Evolutionary conservation across 1,139 yeast species (phyloP).

Genomic region (Pichia sp.): DNA sequence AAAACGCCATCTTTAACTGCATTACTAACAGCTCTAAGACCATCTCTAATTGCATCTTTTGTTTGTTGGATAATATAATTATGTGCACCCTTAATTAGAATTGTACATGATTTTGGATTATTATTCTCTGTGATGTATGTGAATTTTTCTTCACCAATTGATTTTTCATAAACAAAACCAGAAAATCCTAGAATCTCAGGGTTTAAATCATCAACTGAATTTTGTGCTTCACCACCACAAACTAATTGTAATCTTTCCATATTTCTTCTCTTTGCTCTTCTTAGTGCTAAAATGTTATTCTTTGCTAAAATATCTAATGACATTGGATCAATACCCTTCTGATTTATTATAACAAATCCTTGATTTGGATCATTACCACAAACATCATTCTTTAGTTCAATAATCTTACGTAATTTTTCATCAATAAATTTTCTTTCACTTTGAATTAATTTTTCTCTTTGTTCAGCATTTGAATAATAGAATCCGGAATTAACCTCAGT

Average conservation of each 20-base stretch:
- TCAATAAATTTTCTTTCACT: slow-evolving; percentile 93
- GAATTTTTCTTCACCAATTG: slow-evolving; percentile 95
- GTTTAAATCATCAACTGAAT: slow-evolving; percentile 89
- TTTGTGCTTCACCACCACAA: slow-evolving; percentile 97
- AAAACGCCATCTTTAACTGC: slow-evolving; percentile 79
- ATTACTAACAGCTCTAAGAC: slow-evolving; percentile 89
- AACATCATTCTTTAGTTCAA: slow-evolving; percentile 87
- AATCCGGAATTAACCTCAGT: slow-evolving; percentile 97
- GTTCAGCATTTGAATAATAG: slow-evolving; percentile 91
- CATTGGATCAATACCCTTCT: slow-evolving; percentile 97
- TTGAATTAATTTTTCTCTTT: slow-evolving; percentile 90
- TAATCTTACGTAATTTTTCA: slow-evolving; percentile 83
- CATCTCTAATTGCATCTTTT: slow-evolving; percentile 96
- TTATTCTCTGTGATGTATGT: slow-evolving; percentile 90
- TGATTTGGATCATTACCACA: slow-evolving; percentile 68
- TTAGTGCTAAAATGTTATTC: slow-evolving; percentile 84
- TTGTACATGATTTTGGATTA: slow-evolving; percentile 88
- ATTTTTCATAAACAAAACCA: slow-evolving; percentile 86
- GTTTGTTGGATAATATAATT: slow-evolving; percentile 84
- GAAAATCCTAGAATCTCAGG: slow-evolving; percentile 84
- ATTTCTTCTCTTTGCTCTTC: slow-evolving; percentile 98
- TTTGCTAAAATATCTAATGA: slow-evolving; percentile 91
- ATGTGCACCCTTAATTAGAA: slow-evolving; percentile 89
- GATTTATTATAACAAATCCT: slow-evolving; percentile 93
- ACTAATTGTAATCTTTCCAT: slow-evolving; percentile 97